These are phyloP conservation scores for Trichoderma koningii DNA, from an alignment of 2,329 filamentous ascomycete species.

Conservation along the genomic window DNA sequence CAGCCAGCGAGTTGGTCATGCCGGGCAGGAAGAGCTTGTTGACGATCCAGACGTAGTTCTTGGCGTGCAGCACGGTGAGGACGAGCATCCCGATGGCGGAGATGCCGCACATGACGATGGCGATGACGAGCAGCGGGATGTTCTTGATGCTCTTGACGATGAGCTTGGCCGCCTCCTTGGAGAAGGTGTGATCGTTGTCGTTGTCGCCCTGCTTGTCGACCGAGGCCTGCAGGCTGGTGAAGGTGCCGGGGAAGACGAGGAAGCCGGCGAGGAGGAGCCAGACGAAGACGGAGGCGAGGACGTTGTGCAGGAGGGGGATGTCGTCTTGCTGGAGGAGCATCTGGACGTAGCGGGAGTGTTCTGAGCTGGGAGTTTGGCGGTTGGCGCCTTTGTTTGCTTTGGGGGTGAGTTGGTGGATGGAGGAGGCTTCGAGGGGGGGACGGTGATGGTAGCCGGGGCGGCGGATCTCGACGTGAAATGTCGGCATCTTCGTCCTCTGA, in stretches of 20 bases:
- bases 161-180: constrained; percentile 27
- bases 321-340: constrained; percentile 52
- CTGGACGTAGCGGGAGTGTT: constrained; percentile 45
- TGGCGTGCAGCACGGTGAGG: constrained; percentile 48
- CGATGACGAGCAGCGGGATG: constrained; percentile 48
- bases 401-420: too few species aligned
- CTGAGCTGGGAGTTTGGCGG: constrained; percentile 31
- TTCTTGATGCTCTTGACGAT: constrained; percentile 36
- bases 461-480: constrained; percentile 25
- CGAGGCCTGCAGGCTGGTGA: constrained; percentile 44
- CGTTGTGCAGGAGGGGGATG: constrained; percentile 50
- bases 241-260: constrained; percentile 55
- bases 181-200: constrained; percentile 26
- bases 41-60: constrained; percentile 57
- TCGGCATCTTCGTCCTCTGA: not conserved
- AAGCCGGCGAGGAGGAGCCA: constrained; percentile 57
- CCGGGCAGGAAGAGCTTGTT: constrained; percentile 53
- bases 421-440: constrained; percentile 11
- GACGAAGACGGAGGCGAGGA: constrained; percentile 43
- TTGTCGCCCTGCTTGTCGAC: constrained; percentile 31
- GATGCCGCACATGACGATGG: constrained; percentile 46
- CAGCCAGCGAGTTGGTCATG: constrained; percentile 51
- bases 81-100: constrained; percentile 42
- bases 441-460: constrained; percentile 18
- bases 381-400: too few species aligned